phyloP scores from a whole-genome alignment of 2,329 filamentous ascomycete species.

The Orbilia quercus region DNA sequence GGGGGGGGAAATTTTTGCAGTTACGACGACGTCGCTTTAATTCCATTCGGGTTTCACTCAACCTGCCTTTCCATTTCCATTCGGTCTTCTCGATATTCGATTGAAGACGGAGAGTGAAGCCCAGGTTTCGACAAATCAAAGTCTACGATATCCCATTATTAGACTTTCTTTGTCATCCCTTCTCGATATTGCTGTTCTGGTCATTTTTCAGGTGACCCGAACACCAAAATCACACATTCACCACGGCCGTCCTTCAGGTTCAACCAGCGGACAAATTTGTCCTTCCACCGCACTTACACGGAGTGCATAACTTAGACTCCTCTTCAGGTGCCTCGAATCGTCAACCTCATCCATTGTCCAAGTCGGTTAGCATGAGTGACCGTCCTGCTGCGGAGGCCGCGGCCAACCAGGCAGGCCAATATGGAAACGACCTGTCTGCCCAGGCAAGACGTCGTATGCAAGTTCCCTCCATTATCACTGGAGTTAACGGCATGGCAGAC shows the following conservation, averaged over 20 bases:
- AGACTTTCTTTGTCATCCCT: constrained; percentile 57
- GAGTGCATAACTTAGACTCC: constrained; percentile 84
- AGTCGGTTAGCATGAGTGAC: constrained; percentile 74
- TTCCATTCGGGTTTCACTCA: constrained; percentile 26
- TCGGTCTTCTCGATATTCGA: constrained; percentile 38
- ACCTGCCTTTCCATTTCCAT: constrained; percentile 5
- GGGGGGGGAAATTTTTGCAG: constrained; percentile 11
- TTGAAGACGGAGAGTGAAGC: constrained; percentile 22
- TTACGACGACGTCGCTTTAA: constrained; percentile 26
- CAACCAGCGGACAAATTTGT: constrained; percentile 78
- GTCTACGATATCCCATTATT: constrained; percentile 47
- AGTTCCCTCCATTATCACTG: constrained; percentile 92
- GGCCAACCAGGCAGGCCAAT: constrained; percentile 92
- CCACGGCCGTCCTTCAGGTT: constrained; percentile 61
- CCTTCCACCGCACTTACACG: constrained; percentile 83
- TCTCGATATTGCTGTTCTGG: constrained; percentile 60
- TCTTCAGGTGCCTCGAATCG: constrained; percentile 70
- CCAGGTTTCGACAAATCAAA: constrained; percentile 32
- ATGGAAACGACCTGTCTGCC: constrained; percentile 84
- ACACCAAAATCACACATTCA: constrained; percentile 49
- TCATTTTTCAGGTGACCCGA: constrained; percentile 48
- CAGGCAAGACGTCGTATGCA: constrained; percentile 84
- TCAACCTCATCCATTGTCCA: constrained; percentile 78
- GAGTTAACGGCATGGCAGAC: constrained; percentile 69
- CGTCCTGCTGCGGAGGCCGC: constrained; percentile 77